Conservation (phyloP, 2,329 filamentous ascomycete species). For the Daldinia sp. region DNA sequence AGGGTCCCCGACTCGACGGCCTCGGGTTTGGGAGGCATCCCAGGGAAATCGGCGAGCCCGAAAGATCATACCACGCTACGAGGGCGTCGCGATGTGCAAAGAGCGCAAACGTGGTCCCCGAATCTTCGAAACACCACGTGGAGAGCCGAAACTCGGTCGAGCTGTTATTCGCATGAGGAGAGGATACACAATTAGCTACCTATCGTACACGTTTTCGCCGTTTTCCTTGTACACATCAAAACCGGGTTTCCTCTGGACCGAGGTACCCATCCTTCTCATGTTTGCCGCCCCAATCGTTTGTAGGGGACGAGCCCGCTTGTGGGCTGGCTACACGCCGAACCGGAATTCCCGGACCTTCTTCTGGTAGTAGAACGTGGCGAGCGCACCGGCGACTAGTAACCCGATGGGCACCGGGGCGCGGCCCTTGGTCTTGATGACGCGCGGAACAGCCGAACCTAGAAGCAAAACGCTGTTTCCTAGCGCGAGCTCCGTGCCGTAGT, state of each 20-base stretch:
- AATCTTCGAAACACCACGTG: not conserved
- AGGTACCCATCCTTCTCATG: not conserved
- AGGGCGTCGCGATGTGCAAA: not conserved
- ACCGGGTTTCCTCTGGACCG: not conserved
- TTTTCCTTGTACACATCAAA: not conserved
- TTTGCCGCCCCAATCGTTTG: not conserved
- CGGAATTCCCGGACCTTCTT: constrained; percentile 53
- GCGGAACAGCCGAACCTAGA: constrained; percentile 49
- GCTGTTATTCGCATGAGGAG: constrained; percentile 10
- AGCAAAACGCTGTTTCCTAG: constrained; percentile 52
- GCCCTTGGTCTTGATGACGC: constrained; percentile 51
- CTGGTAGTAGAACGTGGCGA: constrained; percentile 53
- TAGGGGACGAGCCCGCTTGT: too few species aligned
- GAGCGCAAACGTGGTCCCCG: not conserved
- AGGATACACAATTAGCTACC: constrained; percentile 13
- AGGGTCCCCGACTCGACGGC: not conserved
- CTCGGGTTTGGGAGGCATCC: not conserved
- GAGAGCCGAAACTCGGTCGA: not conserved
- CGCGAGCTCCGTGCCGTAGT: constrained; percentile 53
- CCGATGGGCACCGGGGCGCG: constrained; percentile 50
- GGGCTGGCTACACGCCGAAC: constrained; percentile 51
- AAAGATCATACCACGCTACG: not conserved
- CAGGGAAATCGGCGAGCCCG: not conserved
- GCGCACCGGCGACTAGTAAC: constrained; percentile 46
- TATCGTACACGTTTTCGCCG: not conserved